Evolutionary conservation across 2,329 filamentous ascomycete species (phyloP), one percentile per base, ranked within the genome.

Genomic region (Clarireedia hainanense): DNA sequence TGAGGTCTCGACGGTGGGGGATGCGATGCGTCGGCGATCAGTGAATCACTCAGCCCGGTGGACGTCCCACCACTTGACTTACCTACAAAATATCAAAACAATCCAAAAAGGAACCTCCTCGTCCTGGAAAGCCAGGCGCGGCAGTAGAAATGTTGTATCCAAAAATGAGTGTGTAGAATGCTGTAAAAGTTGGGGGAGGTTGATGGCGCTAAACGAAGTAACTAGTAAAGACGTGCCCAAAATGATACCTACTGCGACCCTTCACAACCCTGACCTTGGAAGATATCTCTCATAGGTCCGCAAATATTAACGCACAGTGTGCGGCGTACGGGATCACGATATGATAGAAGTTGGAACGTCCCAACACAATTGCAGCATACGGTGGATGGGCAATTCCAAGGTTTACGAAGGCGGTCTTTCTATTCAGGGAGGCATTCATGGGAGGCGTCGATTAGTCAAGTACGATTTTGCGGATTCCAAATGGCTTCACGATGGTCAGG

Each of bases 1-100:
- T 45, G 55, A 58, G 55, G 42, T 47, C 49, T 58, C 49, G 60
- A 61, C 60, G 39, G 39, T 34, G 59, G 61, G 63, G 63, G 62
- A 55, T 61, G 52, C 34, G 30, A 34, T 34, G 30, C 23, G 48
- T 58, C 53, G 37, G 52, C 52, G 48, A 55, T 37, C 12, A 55
- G 27, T 50, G 17, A 34, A 43, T n/a, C 30, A 50, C 26, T 2
- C 47, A 34, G 7, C 20, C 6, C 37, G 3, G 50, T 6, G 20
- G 43, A 27, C 20, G 43, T 26, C 30, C 36, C 24, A 45, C 17
- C 40, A 37, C 34, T 20, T 20, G 4, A 55, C 52, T 55, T 27
- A 55, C 52, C 47, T 55, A 51, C 27, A 55, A 37, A 51, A 55
- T 55, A 55, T 55, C 36, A 55, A 50, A 55, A 55, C 17, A 54